Evolutionary conservation across 1,139 yeast genomes (phyloP), one percentile per base, ranked within the genome.

Genomic region (Scheffersomyces lignicola): DNA sequence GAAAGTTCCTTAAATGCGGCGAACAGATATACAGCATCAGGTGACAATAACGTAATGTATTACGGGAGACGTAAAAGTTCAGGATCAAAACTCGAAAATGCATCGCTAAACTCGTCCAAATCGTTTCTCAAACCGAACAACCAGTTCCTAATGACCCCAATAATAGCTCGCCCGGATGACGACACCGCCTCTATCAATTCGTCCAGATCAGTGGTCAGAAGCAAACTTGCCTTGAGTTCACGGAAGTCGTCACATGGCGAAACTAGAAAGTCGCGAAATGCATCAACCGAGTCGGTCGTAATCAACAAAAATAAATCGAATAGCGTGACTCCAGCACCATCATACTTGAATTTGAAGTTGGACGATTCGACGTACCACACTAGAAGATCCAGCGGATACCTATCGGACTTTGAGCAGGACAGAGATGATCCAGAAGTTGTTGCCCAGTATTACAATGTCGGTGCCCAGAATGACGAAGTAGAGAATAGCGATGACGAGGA

Each of bases 341-440:
- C 40, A 17, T 33, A 41, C 20, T 39, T 36, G 38, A 38, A 30
- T 31, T 31, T 37, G n/a, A 24, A 26, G n/a, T 33, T 36, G 26
- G 35, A 34, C n/a, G 44, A 38, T 25, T 27, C 29, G 10, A 24
- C 29, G 20, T 40, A 44, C 5, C 37, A 44, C 10, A 28, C 33
- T 12, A 40, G 50, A 30, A 38, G 43, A 33, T 37, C 31, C 12
- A 49, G 54, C 39, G 56, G 54, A 10, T 49, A 51, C 34, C 35
- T 42, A 3, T 42, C 50, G 11, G 56, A 51, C 36, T 42, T 47
- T 17, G 56, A 51, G 29, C 35, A 42, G 18, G 52, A 45, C 24
- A 17, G 23, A 14, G 38, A 37, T 20, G 24, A 29, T 13, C 16
- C 11, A 17, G 30, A 21, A 5, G 36, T 20, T 20, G 8, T 9